Base-by-base conservation (phyloP, 371 early-diverging fungal species). In the Mucor ambiguus region DNA sequence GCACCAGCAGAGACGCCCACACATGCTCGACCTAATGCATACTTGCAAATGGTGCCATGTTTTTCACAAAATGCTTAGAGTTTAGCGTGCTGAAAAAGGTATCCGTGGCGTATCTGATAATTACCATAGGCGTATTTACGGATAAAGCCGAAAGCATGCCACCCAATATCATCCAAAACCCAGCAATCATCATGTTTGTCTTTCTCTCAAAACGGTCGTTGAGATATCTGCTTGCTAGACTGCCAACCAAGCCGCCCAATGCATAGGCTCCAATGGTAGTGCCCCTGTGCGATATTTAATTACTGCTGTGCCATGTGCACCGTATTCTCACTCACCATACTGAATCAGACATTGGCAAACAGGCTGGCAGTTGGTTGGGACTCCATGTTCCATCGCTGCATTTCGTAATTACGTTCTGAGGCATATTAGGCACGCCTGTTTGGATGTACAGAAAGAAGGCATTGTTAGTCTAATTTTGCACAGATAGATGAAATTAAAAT, bases 1-100 rank as follows among this genome's bases (percentile, higher is more conserved):
- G 87, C 82, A n/a, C 97, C 98, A 49, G 89, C 85, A 14, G 89
- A 96, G 58, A 97, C 52, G 48, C 99, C 99, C 32, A 88, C 86
- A 35, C 96, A 61, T 63, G 94, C 83, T 46, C 99, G 86, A 18
- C 95, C 97, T 22, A 86, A 41, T 38, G 74, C 70, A 59, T 80
- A 80, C 80, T 77, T 80, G 64, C 60, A 70, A 61, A 74, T 49
- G 38, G 10, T 54, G 55, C 55, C 55, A 54, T 54, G 49, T 26
- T 54, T 28, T 22, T 26, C 18, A 54, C 30, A 28, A 29, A 26
- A 54, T 54, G 55, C 55, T 30, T 26, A 54, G 55, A 54, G 55
- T 54, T 54, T 54, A 54, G 55, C 55, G 55, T 54, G 55, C 55
- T 54, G 12, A 3, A 29, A 5, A 2, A 8, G 0, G 9, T 30